A percentile compares a stretch with the other conserved stretches of the same genome.
These are phyloP conservation scores for Podospora anserina DNA, from an alignment of 495 filamentous ascomycete species.

Conservation along the genomic window DNA sequence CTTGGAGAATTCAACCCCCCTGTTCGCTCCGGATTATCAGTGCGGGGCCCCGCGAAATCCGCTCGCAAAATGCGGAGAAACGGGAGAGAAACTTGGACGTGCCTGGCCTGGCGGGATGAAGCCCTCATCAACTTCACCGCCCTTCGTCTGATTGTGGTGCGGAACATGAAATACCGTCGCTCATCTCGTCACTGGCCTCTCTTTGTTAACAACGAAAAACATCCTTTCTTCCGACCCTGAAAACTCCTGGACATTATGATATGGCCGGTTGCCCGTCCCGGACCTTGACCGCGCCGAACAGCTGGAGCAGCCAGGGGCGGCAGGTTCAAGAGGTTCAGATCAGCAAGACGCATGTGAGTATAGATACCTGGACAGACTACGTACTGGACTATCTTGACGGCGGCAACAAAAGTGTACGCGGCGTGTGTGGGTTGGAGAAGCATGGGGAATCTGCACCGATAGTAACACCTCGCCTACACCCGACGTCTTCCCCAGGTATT, in stretches of 20 bases:
- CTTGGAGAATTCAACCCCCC: constrained; percentile 5
- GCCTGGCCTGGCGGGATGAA: constrained; percentile 11
- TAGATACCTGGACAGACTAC: not conserved
- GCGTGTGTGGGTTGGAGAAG: not conserved
- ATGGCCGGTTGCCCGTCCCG: not conserved
- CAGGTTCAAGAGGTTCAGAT: not conserved
- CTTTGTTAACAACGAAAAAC: not conserved
- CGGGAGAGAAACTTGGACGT: not conserved
- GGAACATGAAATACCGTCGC: constrained; percentile 24
- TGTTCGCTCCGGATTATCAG: not conserved
- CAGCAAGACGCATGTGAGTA: not conserved
- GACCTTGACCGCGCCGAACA: not conserved
- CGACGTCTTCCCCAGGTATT: constrained; percentile 20
- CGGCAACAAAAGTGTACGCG: not conserved
- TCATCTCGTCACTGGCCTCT: constrained; percentile 14
- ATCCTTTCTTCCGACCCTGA: not conserved
- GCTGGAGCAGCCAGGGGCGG: not conserved
- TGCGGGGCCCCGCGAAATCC: constrained; percentile 1
- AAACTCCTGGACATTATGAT: not conserved
- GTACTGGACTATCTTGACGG: not conserved
- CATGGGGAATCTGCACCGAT: constrained; percentile 14
- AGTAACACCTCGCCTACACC: constrained; percentile 19
- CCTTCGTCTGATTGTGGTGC: constrained; percentile 15
- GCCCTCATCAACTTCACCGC: constrained; percentile 10
- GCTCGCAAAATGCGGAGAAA: constrained; percentile 11